A percentile compares a stretch with the other conserved stretches of the same genome.
phyloP scores from a whole-genome alignment of 768 basidiomycete species.

The Mycena maculata region DNA sequence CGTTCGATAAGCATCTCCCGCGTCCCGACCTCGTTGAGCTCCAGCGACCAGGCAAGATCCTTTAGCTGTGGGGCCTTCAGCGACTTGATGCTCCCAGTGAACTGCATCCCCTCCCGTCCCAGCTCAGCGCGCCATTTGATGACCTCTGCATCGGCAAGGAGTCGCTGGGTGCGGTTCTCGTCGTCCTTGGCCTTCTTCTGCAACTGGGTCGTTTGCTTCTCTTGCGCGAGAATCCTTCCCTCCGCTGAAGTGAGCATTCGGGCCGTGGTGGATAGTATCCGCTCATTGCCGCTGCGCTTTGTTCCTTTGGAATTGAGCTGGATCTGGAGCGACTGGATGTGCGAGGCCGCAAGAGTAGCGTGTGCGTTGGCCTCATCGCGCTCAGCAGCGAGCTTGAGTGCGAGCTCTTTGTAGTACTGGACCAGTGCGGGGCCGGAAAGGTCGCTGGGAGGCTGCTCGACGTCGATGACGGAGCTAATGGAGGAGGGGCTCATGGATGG shows the following conservation, averaged over 20 bases:
- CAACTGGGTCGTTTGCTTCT: neutral
- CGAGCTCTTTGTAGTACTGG: too few species aligned
- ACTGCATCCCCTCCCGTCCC: neutral
- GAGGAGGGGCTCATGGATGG: too few species aligned
- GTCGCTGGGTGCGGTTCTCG: neutral
- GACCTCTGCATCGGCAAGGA: neutral
- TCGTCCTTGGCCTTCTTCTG: conserved; percentile 4
- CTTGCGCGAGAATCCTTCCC: neutral
- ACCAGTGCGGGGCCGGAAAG: too few species aligned
- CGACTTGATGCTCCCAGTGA: neutral
- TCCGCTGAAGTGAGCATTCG: neutral
- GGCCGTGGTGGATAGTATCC: neutral
- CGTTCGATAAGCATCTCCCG: neutral
- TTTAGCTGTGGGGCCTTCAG: neutral
- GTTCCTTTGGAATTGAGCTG: too few species aligned
- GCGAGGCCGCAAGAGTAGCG: too few species aligned
- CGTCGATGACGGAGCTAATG: too few species aligned
- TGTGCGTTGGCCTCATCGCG: neutral
- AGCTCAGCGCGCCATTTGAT: conserved; percentile 4
- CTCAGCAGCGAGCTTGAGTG: neutral
- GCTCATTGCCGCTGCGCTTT: too few species aligned
- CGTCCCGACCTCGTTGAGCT: conserved; percentile 4
- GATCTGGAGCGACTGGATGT: too few species aligned
- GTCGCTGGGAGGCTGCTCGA: too few species aligned
- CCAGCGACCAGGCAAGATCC: conserved; percentile 8